Evolutionary conservation across 2,329 filamentous ascomycete species (phyloP).

Genomic region (Blumeriella jaapii): DNA sequence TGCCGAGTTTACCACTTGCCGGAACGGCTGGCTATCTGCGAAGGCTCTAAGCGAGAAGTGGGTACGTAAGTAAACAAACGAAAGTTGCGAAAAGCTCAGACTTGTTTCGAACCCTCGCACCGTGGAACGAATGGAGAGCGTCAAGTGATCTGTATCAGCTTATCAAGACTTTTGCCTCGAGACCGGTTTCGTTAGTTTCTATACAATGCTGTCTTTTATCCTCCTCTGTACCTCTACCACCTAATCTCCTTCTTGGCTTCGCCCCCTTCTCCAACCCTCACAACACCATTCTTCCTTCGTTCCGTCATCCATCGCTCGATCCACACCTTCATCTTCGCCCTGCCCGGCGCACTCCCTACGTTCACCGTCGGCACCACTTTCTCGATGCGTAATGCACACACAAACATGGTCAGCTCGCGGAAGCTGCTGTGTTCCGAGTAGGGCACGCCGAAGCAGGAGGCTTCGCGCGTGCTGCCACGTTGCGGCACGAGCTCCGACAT

Average conservation of each 20-base stretch:
- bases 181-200: too few relatives aligned
- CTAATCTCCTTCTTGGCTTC: constrained; percentile 19
- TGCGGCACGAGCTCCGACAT: constrained; percentile 66
- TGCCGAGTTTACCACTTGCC: too few relatives aligned
- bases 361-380: constrained; percentile 93
- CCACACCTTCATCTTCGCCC: constrained; percentile 53
- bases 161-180: too few relatives aligned
- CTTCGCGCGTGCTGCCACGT: constrained; percentile 69
- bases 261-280: constrained; percentile 27
- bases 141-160: too few relatives aligned
- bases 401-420: constrained; percentile 85
- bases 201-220: too few relatives aligned
- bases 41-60: too few relatives aligned
- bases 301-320: constrained; percentile 51
- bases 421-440: constrained; percentile 97
- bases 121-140: too few relatives aligned
- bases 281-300: constrained; percentile 42
- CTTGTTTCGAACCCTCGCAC: too few relatives aligned
- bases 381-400: constrained; percentile 76
- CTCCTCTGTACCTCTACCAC: too few relatives aligned
- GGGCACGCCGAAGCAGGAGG: constrained; percentile 84
- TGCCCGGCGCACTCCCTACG: constrained; percentile 45
- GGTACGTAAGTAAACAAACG: too few relatives aligned
- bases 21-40: too few relatives aligned
- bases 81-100: too few relatives aligned